Conservation (phyloP, 2,329 filamentous ascomycete species). For the Diaporthe capsici region DNA sequence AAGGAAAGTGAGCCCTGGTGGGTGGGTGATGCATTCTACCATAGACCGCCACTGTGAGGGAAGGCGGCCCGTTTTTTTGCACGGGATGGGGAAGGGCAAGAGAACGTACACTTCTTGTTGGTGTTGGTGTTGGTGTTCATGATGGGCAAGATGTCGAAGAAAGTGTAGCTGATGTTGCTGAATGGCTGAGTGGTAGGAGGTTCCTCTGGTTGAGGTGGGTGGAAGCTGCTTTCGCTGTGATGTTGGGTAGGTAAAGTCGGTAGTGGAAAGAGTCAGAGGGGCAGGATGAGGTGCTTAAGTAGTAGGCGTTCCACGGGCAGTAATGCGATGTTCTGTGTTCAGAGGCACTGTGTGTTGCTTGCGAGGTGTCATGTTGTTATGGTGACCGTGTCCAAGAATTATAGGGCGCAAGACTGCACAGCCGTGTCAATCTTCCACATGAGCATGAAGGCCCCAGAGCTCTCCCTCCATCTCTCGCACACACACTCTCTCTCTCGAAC, state of each 20-base stretch:
- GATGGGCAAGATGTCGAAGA: neutral
- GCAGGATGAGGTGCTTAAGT: neutral
- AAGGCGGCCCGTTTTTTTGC: neutral
- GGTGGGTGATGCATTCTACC: too few species aligned
- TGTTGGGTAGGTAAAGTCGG: neutral
- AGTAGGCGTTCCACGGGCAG: neutral
- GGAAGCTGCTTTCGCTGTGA: neutral
- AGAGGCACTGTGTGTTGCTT: neutral
- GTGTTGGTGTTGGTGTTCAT: constrained; percentile 3
- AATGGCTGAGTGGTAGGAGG: neutral
- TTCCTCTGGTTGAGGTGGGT: neutral
- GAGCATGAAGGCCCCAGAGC: neutral
- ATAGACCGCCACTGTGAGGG: neutral
- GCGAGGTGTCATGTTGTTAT: neutral
- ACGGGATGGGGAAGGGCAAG: neutral
- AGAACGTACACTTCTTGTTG: constrained; percentile 16
- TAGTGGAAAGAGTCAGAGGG: neutral
- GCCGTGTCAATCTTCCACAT: neutral
- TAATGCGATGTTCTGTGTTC: neutral
- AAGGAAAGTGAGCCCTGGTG: neutral
- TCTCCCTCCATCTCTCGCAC: neutral
- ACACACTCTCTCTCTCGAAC: neutral
- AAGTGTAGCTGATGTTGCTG: neutral
- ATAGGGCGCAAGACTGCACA: neutral
- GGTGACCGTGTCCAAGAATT: neutral